Evolutionary conservation across 352 stramenopile genomes (phyloP), one percentile per base, ranked within the genome.

Genomic region (Phytophthora macrochlamydospora): DNA sequence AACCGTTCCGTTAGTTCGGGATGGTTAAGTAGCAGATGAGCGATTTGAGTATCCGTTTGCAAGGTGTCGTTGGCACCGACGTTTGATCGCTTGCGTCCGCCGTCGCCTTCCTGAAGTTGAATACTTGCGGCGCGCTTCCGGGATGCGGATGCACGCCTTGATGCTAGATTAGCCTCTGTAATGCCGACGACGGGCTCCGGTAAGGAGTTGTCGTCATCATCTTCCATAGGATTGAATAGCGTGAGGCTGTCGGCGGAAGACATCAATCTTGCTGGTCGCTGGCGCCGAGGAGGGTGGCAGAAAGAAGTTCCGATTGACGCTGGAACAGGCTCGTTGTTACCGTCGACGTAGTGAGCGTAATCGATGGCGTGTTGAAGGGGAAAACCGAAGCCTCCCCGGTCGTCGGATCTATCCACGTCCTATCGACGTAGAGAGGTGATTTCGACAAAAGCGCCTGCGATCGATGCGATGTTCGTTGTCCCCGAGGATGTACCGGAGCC

Each of bases 31-130:
- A 56, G 33, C n/a, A 56, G 18, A 2, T 56, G 51, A 46, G 32
- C 51, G n/a, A 56, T 56, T n/a, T 46, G 33, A 32, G 51, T 6
- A n/a, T 56, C 51, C n/a, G 35, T 11, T 40, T 40, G 9, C 9
- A 11, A 40, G 6, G 35, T 40, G 35, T 11, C 35, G 35, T 24
- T 24, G 18, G 18, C 18, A 24, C 18, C 18, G 35, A 11, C 35
- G 35, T 11, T 40, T 40, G 35, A 11, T 40, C 6, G 35, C 6
- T 40, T 40, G 35, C 18, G 18, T 40, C 6, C 35, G 35, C 35
- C 9, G 35, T 40, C 35, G 35, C 6, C 35, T 11, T 40, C 35
- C 9, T 6, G 18, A 24, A 24, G 18, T 24, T 24, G 18, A 24
- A 24, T 24, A 24, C 18, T 24, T 24, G 18, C 18, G 18, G 18